Evolutionary conservation across 176 grass and related monocot species (phyloP).

Genomic region (Bothriochloa decipiens): DNA sequence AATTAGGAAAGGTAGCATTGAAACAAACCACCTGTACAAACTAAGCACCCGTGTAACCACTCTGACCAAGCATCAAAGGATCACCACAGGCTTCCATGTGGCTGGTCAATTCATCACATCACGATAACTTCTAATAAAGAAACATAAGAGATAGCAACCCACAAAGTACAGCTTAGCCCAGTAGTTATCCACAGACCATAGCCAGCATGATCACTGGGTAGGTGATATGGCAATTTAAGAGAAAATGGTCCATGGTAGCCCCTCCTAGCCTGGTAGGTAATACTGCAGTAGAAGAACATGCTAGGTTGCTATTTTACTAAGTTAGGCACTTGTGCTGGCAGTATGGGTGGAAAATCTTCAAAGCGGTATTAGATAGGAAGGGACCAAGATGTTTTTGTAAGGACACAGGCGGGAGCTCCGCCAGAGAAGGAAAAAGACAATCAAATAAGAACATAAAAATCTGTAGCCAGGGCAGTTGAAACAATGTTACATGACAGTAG

Average conservation of each 20-base stretch:
- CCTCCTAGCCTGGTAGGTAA: conserved; percentile 10
- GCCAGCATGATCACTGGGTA: neutral
- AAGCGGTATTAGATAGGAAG: neutral
- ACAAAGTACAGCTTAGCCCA: neutral
- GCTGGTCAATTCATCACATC: conserved; percentile 26
- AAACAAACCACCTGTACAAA: conserved; percentile 25
- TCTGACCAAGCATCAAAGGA: conserved; percentile 15
- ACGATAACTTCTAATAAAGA: conserved; percentile 12
- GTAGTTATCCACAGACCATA: conserved; percentile 30
- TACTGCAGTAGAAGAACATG: neutral
- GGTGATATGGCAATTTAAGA: conserved; percentile 23
- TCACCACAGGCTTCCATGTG: conserved; percentile 24
- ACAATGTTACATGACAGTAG: neutral
- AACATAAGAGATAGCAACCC: neutral
- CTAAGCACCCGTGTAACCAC: conserved; percentile 15
- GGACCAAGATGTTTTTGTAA: neutral
- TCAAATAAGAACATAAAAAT: neutral
- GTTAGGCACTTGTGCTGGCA: conserved; percentile 15
- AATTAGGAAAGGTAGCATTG: conserved; percentile 6
- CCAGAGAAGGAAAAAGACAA: neutral
- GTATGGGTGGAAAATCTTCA: conserved; percentile 4
- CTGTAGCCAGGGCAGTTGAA: neutral
- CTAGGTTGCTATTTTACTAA: neutral
- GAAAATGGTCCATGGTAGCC: neutral
- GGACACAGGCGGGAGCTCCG: neutral